These are phyloP conservation scores for Plectranthus barbatus DNA, from an alignment of 257 asterid species.

Conservation along the genomic window DNA sequence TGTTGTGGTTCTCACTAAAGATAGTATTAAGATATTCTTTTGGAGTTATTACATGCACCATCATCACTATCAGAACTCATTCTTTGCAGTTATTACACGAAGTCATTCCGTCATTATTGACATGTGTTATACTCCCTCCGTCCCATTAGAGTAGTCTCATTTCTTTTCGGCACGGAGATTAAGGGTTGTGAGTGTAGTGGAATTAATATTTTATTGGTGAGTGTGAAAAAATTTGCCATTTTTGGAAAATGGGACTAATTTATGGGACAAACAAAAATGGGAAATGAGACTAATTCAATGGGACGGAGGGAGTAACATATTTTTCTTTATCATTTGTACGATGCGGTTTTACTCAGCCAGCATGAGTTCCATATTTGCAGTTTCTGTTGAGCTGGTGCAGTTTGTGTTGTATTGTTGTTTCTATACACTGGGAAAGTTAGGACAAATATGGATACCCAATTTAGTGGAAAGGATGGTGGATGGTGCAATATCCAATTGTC, in stretches of 20 bases:
- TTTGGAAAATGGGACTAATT: no score
- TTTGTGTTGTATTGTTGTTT: no score
- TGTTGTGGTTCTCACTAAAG: not conserved
- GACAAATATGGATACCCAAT: not conserved
- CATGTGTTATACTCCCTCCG: no score
- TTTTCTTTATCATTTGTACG: not conserved
- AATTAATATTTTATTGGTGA: no score
- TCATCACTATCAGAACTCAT: not conserved
- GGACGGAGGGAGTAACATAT: not conserved
- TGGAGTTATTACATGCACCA: not conserved
- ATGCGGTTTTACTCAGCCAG: not conserved
- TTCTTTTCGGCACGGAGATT: no score
- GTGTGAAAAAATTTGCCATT: no score
- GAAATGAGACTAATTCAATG: no score
- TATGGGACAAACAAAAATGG: no score
- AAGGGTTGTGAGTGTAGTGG: no score
- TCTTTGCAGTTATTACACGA: not conserved
- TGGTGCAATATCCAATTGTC: not conserved
- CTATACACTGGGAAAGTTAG: not conserved
- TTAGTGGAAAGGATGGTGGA: not conserved
- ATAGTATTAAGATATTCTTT: not conserved
- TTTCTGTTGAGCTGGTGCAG: no score
- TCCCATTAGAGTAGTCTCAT: no score
- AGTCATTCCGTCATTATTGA: not conserved
- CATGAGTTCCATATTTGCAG: no score